Base-by-base conservation (phyloP, 306 rosid species). In the Adenanthera pavonina region DNA sequence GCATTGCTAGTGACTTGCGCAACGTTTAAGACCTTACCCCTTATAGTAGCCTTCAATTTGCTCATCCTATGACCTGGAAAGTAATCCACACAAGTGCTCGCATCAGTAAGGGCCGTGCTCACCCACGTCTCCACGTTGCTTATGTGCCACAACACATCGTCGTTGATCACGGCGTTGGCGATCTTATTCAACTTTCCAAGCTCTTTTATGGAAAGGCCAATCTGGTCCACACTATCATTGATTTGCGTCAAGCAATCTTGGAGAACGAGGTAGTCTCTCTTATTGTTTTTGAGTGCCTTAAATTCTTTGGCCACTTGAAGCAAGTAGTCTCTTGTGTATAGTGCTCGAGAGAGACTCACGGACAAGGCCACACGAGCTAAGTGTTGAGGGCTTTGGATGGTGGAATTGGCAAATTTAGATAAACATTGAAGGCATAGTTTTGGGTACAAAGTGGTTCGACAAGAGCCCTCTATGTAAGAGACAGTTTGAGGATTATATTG, bases 261-360 rank as follows among this genome's bases (percentile, higher is more conserved):
- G 6, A 59, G 6, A 59, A 10, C 35, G 3, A 20, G 3, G 25
- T 40, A 16, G 69, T 14, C 2, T 62, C 90, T 20, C 3, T 20
- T 81, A 47, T 74, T 56, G 4, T 41, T 38, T 3, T 79, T 79
- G 2, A 56, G 5, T 51, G 70, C 73, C 46, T 79, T 57, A 8
- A 89, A 82, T 34, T 80, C 81, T 13, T 40, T 40, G 0, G 82
- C 85, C 70, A 80, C 82, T 48, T 77, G 64, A 38, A 68, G 12
- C n/a, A 89, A 47, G 65, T 75, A 89, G 0, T 72, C 59, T 43
- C 80, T 85, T 6, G 92, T 82, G 30, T 81, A 7, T 16, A 35
- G 49, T 0, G 91, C 85, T 5, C 85, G 69, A 80, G 78, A 72
- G 30, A 87, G 89, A 79, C 89, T 89, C 33, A 75, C 78, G 0